phyloP scores from a whole-genome alignment of 2,329 filamentous ascomycete species.

The Microdochium paspali region DNA sequence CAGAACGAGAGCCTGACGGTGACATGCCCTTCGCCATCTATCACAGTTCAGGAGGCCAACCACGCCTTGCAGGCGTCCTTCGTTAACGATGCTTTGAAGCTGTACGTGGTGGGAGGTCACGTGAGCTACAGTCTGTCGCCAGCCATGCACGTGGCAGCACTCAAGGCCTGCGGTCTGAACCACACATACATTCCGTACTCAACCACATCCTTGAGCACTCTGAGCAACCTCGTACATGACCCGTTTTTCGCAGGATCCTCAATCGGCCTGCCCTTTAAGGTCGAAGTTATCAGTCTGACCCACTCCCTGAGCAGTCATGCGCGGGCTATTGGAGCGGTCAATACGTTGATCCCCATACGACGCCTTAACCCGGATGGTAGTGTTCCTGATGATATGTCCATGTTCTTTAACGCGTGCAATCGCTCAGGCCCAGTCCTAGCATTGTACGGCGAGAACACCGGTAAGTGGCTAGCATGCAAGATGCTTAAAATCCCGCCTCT shows the following conservation, averaged over 20 bases:
- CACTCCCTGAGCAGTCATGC: slow-evolving; percentile 65
- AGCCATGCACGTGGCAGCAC: slow-evolving; percentile 67
- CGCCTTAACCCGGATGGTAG: slow-evolving; percentile 45
- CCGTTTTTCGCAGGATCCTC: slow-evolving; percentile 63
- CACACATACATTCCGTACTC: slow-evolving; percentile 59
- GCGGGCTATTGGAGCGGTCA: slow-evolving; percentile 65
- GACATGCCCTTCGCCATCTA: slow-evolving; percentile 22
- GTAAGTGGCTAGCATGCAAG: not conserved
- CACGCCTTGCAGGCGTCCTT: slow-evolving; percentile 58
- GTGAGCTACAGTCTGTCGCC: slow-evolving; percentile 66
- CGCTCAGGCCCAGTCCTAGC: slow-evolving; percentile 57
- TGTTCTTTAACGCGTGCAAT: slow-evolving; percentile 46
- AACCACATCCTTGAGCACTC: slow-evolving; percentile 48
- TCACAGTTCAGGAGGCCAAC: slow-evolving; percentile 56
- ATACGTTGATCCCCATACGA: slow-evolving; percentile 65
- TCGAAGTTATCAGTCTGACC: slow-evolving; percentile 59
- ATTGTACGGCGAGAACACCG: slow-evolving; percentile 67
- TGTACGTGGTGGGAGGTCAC: slow-evolving; percentile 66
- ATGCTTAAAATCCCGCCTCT: not conserved
- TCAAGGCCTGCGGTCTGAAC: slow-evolving; percentile 57
- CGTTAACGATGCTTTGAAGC: slow-evolving; percentile 58
- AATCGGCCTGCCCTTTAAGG: slow-evolving; percentile 66
- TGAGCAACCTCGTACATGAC: slow-evolving; percentile 56
- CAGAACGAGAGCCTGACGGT: slow-evolving; percentile 9
- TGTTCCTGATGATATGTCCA: slow-evolving; percentile 40